These are phyloP conservation scores for Lactifluus piperatus DNA, from an alignment of 768 basidiomycete species.

Conservation along the genomic window DNA sequence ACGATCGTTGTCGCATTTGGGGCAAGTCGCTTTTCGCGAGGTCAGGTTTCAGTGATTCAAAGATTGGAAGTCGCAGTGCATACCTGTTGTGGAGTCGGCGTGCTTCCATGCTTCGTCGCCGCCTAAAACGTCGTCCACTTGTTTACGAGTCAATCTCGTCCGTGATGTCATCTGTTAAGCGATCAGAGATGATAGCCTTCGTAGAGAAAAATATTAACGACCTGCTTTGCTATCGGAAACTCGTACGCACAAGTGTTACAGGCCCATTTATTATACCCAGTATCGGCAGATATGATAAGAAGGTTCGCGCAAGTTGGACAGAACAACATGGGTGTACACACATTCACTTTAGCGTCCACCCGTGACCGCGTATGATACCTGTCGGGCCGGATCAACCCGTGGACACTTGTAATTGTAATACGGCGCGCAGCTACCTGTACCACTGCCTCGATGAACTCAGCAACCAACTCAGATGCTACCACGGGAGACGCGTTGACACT, in stretches of 20 bases:
- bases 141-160: conserved; percentile 77
- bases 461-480: background rate
- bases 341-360: too few relatives aligned
- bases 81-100: conserved; percentile 80
- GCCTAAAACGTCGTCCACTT: conserved; percentile 92
- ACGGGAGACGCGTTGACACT: conserved; percentile 5
- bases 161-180: conserved; percentile 79
- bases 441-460: background rate
- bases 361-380: too few relatives aligned
- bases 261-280: conserved; percentile 84
- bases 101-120: conserved; percentile 92
- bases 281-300: conserved; percentile 66
- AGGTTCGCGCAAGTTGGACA: conserved; percentile 93
- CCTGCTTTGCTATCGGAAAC: conserved; percentile 84
- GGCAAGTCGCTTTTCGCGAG: conserved; percentile 35
- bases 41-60: background rate
- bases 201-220: conserved; percentile 23
- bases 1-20: conserved; percentile 74
- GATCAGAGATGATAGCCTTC: background rate
- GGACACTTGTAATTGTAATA: too few relatives aligned
- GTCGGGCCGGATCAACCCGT: too few relatives aligned
- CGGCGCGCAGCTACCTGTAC: too few relatives aligned
- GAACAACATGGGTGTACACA: conserved; percentile 57
- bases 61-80: background rate
- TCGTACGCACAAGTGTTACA: conserved; percentile 95